Evolutionary conservation across 768 basidiomycete species (phyloP).

Genomic region (Boletus subcaerulescens): DNA sequence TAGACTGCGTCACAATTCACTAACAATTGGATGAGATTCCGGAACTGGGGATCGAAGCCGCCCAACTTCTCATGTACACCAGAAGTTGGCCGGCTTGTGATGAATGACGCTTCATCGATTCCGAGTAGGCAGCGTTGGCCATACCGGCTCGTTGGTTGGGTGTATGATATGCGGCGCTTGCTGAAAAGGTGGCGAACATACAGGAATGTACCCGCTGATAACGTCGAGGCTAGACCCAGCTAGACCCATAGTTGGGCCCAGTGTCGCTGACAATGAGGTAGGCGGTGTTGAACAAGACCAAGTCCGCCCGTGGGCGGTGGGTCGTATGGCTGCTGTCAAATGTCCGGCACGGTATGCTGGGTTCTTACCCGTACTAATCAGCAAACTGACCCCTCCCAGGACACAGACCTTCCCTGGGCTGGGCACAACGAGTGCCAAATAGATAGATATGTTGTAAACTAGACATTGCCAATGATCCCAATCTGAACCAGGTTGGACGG

Average conservation of each 20-base stretch:
- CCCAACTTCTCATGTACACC: no score
- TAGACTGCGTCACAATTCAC: no score
- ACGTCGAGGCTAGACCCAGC: conserved; percentile 20
- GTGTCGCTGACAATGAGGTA: conserved; percentile 30
- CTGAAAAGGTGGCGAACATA: conserved; percentile 9
- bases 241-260: not conserved
- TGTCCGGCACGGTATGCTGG: no score
- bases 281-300: conserved; percentile 35
- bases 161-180: conserved; percentile 42
- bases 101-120: not conserved
- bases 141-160: conserved; percentile 39
- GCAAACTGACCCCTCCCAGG: no score
- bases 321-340: not conserved
- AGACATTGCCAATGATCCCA: no score
- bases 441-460: no score
- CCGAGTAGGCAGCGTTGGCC: conserved; percentile 37
- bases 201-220: conserved; percentile 19
- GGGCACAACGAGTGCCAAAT: no score
- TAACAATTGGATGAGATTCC: no score
- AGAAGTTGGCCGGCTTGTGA: not conserved
- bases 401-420: no score
- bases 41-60: no score
- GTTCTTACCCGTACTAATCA: not conserved
- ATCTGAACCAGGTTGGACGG: no score
- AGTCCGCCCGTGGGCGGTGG: conserved; percentile 29